These are phyloP conservation scores for Paracoccidioides brasiliensis DNA, from an alignment of 2,329 filamentous ascomycete genomes.

Conservation along the genomic window DNA sequence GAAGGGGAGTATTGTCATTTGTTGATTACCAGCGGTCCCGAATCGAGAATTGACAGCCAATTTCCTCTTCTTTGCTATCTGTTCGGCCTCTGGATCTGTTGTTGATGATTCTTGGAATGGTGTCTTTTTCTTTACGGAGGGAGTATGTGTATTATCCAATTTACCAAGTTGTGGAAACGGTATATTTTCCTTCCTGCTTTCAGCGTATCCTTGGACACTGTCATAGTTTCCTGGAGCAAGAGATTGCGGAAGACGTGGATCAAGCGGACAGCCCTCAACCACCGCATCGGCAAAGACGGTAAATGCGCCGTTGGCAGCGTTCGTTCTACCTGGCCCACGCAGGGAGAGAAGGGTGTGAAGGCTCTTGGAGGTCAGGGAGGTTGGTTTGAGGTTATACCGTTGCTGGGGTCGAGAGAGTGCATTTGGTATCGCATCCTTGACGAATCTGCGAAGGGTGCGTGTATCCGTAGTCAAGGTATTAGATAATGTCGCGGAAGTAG, in stretches of 20 bases:
- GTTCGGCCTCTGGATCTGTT: conserved; percentile 6
- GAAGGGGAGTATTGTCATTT: neutral
- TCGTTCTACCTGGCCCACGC: conserved; percentile 56
- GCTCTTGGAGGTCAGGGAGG: conserved; percentile 57
- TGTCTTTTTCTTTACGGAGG: conserved; percentile 8
- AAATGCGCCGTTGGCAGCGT: conserved; percentile 65
- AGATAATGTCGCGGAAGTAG: neutral
- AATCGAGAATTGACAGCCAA: conserved; percentile 56
- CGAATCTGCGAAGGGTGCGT: conserved; percentile 53
- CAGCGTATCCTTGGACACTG: neutral
- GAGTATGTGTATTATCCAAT: neutral
- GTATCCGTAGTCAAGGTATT: conserved; percentile 34
- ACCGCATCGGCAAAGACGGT: conserved; percentile 59
- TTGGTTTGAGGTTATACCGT: conserved; percentile 55
- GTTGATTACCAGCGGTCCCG: conserved; percentile 40
- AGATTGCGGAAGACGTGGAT: conserved; percentile 30
- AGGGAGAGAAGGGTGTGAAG: conserved; percentile 56
- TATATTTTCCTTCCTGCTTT: conserved; percentile 12
- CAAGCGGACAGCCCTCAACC: conserved; percentile 38
- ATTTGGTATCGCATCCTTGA: conserved; percentile 69
- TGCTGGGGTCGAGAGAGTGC: conserved; percentile 63
- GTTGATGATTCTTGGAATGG: neutral
- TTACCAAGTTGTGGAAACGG: conserved; percentile 2
- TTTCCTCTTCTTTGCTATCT: conserved; percentile 44
- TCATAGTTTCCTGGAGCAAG: conserved; percentile 22